These are phyloP conservation scores for Alternaria dauci DNA, from an alignment of 2,329 filamentous ascomycete species.

Conservation along the genomic window DNA sequence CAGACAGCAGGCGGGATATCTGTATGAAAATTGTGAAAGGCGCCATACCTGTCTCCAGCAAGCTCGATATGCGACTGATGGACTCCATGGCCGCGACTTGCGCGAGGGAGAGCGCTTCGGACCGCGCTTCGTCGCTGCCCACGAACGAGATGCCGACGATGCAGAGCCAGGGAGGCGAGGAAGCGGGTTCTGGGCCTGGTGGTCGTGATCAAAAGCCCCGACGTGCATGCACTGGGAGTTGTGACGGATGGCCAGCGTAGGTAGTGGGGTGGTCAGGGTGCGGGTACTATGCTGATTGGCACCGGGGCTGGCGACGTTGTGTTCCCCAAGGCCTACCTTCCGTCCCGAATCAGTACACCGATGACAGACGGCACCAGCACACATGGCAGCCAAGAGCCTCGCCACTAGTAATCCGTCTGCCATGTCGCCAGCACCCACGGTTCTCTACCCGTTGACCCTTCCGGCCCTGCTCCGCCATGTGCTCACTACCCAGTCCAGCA, in stretches of 20 bases:
- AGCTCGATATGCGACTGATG: constrained; percentile 88
- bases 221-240: constrained; percentile 27
- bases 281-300: constrained; percentile 19
- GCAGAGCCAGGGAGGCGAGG: constrained; percentile 34
- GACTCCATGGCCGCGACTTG: constrained; percentile 77
- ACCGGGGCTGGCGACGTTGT: background rate
- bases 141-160: constrained; percentile 33
- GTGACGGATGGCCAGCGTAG: constrained; percentile 14
- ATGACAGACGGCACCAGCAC: constrained; percentile 15
- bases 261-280: constrained; percentile 19
- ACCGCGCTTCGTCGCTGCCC: constrained; percentile 17
- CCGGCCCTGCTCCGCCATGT: constrained; percentile 69
- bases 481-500: constrained; percentile 57
- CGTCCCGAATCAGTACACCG: constrained; percentile 11
- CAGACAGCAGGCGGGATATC: background rate
- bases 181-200: constrained; percentile 25
- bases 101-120: constrained; percentile 24
- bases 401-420: constrained; percentile 2
- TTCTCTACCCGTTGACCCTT: constrained; percentile 52
- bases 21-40: constrained; percentile 16
- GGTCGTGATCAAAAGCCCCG: constrained; percentile 36
- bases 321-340: constrained; percentile 1
- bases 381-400: constrained; percentile 16
- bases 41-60: constrained; percentile 86
- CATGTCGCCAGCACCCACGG: constrained; percentile 43